Evolutionary conservation across 2,329 filamentous ascomycete genomes (phyloP), one percentile per base, ranked within the genome.

Genomic region (Fusarium sp.): DNA sequence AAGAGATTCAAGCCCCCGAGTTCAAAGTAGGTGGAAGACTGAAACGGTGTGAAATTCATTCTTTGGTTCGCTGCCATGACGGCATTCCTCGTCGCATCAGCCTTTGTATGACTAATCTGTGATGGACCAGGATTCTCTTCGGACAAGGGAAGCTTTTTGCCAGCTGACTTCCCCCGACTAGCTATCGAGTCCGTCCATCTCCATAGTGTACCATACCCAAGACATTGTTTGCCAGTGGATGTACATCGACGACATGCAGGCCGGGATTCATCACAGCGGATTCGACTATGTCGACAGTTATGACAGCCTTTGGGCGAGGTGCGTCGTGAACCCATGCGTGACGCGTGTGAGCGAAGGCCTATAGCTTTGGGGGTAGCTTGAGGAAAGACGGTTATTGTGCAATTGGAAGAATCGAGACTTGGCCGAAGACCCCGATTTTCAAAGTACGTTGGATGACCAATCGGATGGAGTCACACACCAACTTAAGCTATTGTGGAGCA

Each of bases 131-230:
- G 11, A 5, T 41, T 17, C 19, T 49, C 28, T 10, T 33, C 44
- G 6, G 33, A 28, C 5, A 43, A 26, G 2, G 58, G 58, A 10
- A 60, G 2, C 14, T n/a, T 32, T 14, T 47, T 62, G 11, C 58
- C 54, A 0, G 58, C 30, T 3, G 60, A 10, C 19, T 41, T 60
- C 2, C 58, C 58, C 1, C 46, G 58, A 3, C 39, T 60, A 1
- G 55, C 55, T 3, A 62, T 22, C 7, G 55, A 41, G 13, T 50
- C 55, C 3, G 46, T 33, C 58, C 58, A 62, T 24, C 58, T 53
- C 48, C 30, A 59, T 5, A 62, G 6, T 4, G 22, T 39, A 6
- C 26, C 53, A 19, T 60, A 60, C 8, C 57, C 53, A 22, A 60
- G 57, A 3, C 57, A 60, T 28, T 45, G 22, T 4, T 32, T 45